phyloP scores from a whole-genome alignment of 2,329 filamentous ascomycete species.

The Ustulina deusta region DNA sequence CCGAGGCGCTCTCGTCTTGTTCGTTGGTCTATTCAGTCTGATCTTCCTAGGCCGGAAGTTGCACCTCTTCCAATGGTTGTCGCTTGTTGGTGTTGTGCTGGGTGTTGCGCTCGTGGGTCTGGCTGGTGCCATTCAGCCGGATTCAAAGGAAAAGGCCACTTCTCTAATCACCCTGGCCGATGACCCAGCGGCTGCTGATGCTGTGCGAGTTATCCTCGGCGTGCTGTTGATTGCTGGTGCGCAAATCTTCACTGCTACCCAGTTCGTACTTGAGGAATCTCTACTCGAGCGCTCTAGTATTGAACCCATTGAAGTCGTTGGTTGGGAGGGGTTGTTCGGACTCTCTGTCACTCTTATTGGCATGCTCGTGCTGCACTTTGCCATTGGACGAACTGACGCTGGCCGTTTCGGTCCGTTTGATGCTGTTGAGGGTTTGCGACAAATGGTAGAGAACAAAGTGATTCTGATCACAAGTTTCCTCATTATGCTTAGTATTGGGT shows the following conservation, averaged over 20 bases:
- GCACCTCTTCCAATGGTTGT: constrained; percentile 90
- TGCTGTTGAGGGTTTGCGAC: constrained; percentile 83
- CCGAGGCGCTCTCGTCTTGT: constrained; percentile 90
- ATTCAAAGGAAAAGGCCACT: constrained; percentile 64
- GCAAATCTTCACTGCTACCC: constrained; percentile 95
- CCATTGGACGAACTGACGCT: constrained; percentile 78
- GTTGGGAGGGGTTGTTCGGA: constrained; percentile 96
- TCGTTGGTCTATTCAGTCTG: constrained; percentile 95
- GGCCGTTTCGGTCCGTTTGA: constrained; percentile 91
- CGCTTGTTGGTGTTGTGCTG: constrained; percentile 84
- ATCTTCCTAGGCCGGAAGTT: constrained; percentile 85
- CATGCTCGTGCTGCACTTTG: constrained; percentile 84
- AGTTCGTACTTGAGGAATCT: constrained; percentile 96
- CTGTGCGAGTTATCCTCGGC: constrained; percentile 80
- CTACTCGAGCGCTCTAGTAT: constrained; percentile 76
- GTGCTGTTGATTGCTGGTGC: constrained; percentile 92
- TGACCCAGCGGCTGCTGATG: constrained; percentile 57
- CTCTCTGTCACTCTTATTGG: constrained; percentile 81
- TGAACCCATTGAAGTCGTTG: constrained; percentile 90
- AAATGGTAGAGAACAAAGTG: constrained; percentile 78
- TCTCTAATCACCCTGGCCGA: constrained; percentile 49
- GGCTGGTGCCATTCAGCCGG: constrained; percentile 83
- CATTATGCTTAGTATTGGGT: constrained; percentile 99
- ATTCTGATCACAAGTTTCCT: constrained; percentile 83
- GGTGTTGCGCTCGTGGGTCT: constrained; percentile 92